Evolutionary conservation across 805 yeast genomes (phyloP).

Genomic region (Lachancea meyersii): DNA sequence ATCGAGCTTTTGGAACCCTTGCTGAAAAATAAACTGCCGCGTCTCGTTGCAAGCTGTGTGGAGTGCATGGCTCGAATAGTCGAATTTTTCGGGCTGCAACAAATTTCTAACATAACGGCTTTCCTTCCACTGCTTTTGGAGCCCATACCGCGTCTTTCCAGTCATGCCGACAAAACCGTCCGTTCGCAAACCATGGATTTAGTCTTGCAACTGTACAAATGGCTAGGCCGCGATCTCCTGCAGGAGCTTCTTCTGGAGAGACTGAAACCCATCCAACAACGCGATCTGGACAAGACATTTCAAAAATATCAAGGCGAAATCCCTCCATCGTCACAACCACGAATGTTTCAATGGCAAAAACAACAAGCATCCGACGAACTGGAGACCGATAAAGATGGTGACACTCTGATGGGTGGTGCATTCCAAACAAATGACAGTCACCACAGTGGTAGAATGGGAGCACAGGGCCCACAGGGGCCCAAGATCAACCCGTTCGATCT

Average conservation of each 20-base stretch:
- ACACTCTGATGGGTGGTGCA: constrained; percentile 29
- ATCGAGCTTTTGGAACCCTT: constrained; percentile 62
- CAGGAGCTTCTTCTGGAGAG: constrained; percentile 56
- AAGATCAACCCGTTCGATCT: constrained; percentile 62
- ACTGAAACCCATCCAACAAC: constrained; percentile 87
- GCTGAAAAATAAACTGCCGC: constrained; percentile 62
- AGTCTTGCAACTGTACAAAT: constrained; percentile 61
- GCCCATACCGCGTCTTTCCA: constrained; percentile 69
- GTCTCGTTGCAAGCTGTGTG: constrained; percentile 64
- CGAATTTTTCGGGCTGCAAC: constrained; percentile 25
- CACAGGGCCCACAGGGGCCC: constrained; percentile 24
- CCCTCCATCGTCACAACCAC: constrained; percentile 36
- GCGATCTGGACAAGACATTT: constrained; percentile 68
- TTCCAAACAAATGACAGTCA: constrained; percentile 5
- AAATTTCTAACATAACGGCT: constrained; percentile 29
- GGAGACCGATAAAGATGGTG: constrained; percentile 34
- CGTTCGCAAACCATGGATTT: constrained; percentile 70
- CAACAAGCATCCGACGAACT: constrained; percentile 24
- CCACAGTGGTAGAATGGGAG: constrained; percentile 19
- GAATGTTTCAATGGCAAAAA: constrained; percentile 51
- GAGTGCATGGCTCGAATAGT: constrained; percentile 52
- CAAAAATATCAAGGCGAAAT: constrained; percentile 37
- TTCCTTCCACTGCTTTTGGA: constrained; percentile 57
- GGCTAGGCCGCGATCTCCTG: constrained; percentile 57
- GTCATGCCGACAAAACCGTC: constrained; percentile 81